Evolutionary conservation across 768 basidiomycete genomes (phyloP).

Genomic region (Hemileccinum rubropunctum): DNA sequence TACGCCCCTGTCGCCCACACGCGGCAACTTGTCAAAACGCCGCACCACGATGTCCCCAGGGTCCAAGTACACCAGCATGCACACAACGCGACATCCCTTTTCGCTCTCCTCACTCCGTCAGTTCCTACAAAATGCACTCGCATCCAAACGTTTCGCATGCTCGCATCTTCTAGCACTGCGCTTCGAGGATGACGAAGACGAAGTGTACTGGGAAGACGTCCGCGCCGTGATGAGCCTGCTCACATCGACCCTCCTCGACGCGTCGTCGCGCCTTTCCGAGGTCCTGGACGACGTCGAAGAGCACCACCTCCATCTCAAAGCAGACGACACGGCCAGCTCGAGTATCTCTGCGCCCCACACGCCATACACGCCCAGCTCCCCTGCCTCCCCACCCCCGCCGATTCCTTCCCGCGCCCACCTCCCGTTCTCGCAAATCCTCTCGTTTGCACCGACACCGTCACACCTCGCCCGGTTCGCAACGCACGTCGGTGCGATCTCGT

Average conservation of each 20-base stretch:
- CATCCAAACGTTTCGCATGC: conserved; percentile 74
- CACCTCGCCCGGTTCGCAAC: conserved; percentile 66
- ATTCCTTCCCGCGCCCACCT: too few species aligned
- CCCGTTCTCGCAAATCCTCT: too few species aligned
- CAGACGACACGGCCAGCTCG: conserved; percentile 33
- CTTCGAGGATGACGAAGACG: conserved; percentile 71
- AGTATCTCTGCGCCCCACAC: too few species aligned
- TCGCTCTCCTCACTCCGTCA: conserved; percentile 62
- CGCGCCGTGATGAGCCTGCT: conserved; percentile 69
- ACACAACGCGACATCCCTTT: conserved; percentile 59
- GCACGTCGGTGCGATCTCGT: conserved; percentile 68
- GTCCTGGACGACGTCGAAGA: conserved; percentile 62
- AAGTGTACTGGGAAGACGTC: conserved; percentile 84
- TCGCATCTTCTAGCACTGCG: conserved; percentile 78
- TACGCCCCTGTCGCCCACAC: conserved; percentile 13
- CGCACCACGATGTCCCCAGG: conserved; percentile 39
- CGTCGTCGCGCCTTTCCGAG: conserved; percentile 57
- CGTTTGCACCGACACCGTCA: conserved; percentile 75
- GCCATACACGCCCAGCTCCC: too few species aligned
- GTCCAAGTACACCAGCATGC: conserved; percentile 63
- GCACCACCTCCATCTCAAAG: conserved; percentile 30
- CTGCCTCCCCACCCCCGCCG: too few species aligned
- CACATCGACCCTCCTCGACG: conserved; percentile 64
- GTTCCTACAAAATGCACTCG: conserved; percentile 62
- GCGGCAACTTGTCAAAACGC: conserved; percentile 8